These are phyloP conservation scores for Podila horticola DNA, from an alignment of 192 early-diverging fungal genomes.

Conservation along the genomic window DNA sequence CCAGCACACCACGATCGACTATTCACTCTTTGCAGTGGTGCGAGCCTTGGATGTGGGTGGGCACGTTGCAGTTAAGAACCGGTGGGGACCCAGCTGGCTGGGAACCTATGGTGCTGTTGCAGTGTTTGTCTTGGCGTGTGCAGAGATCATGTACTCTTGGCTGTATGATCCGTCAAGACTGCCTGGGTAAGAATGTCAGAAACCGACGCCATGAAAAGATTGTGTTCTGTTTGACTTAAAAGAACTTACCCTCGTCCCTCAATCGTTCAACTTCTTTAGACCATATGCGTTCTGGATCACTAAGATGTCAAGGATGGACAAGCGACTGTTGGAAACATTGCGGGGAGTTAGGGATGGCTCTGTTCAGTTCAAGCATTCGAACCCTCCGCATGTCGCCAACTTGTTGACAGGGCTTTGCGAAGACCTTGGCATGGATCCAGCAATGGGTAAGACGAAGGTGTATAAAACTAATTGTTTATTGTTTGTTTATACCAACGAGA, in stretches of 20 bases:
- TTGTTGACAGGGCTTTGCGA: conserved; percentile 47
- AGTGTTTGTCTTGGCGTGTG: conserved; percentile 62
- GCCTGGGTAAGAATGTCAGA: conserved; percentile 53
- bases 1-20: conserved; percentile 56
- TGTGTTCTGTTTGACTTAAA: not conserved
- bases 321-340: conserved; percentile 59
- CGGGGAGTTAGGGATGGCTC: conserved; percentile 48
- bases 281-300: conserved; percentile 70
- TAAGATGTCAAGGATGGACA: conserved; percentile 66
- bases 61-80: conserved; percentile 54
- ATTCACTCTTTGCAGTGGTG: conserved; percentile 67
- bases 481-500: not conserved
- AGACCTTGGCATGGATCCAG: conserved; percentile 45
- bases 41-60: conserved; percentile 62
- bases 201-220: too few relatives aligned
- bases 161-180: conserved; percentile 61
- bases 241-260: not conserved
- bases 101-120: conserved; percentile 57
- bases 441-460: conserved; percentile 24
- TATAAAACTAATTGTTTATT: not conserved
- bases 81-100: conserved; percentile 56
- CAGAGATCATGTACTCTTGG: conserved; percentile 74
- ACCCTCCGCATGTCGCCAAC: conserved; percentile 45
- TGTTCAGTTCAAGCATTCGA: conserved; percentile 50
- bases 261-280: conserved; percentile 24